Conservation (phyloP, 371 early-diverging fungal species). For the Umbelopsis sp. region DNA sequence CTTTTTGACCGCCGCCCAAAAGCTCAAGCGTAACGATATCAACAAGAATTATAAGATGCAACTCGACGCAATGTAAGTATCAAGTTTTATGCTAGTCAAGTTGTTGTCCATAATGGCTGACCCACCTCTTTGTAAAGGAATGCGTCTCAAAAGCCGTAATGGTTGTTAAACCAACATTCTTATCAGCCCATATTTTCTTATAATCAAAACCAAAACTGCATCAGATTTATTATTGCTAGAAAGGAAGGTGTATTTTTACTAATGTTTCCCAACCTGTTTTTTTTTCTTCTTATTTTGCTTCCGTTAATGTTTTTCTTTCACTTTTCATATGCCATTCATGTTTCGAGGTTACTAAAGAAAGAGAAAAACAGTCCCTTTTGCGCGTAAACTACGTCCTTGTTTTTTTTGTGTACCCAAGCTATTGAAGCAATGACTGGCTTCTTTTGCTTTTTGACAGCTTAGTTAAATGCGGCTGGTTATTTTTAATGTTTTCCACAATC, state of each 20-base stretch:
- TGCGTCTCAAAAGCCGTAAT: slow-evolving; percentile 10
- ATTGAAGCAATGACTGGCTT: not conserved
- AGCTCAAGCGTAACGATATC: slow-evolving; percentile 84
- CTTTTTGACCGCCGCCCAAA: slow-evolving; percentile 86
- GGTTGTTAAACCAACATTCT: not conserved
- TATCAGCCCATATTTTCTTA: not conserved
- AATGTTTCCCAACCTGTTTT: not conserved
- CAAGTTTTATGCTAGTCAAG: too few relatives aligned
- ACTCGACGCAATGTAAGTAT: slow-evolving; percentile 60
- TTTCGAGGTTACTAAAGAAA: not conserved
- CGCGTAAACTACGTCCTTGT: not conserved
- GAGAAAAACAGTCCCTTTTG: not conserved
- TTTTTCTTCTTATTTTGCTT: not conserved
- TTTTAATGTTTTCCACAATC: too few relatives aligned
- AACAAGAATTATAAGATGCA: slow-evolving; percentile 57
- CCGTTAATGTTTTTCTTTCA: not conserved
- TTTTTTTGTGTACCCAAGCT: not conserved
- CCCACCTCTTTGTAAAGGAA: not conserved
- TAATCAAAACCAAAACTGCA: slow-evolving; percentile 5
- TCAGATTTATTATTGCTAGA: not conserved
- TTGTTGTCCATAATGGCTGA: too few relatives aligned
- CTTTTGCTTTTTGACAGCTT: not conserved
- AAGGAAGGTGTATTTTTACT: slow-evolving; percentile 1
- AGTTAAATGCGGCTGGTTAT: not conserved
- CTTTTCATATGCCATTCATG: too few relatives aligned